Percentiles rank a stretch among this genome's conserved stretches.
These are phyloP conservation scores for Ceratocystiopsis sp. DNA, from an alignment of 2,329 filamentous ascomycete species.

Conservation along the genomic window DNA sequence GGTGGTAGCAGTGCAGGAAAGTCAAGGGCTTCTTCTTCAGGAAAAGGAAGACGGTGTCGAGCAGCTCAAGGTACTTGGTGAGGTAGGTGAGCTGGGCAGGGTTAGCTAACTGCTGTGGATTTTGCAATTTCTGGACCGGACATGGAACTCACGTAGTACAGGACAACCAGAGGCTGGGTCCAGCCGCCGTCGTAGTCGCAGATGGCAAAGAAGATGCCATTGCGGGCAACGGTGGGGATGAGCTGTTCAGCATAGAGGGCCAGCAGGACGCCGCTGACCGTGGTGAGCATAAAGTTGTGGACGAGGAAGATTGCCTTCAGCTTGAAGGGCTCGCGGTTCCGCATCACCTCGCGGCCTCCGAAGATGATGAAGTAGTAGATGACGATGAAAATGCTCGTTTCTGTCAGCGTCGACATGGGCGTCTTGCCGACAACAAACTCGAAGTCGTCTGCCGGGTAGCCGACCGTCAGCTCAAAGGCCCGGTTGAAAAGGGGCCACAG, in stretches of 20 bases:
- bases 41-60: conserved; percentile 93
- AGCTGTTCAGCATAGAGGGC: conserved; percentile 84
- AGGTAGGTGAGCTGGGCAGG: conserved; percentile 73
- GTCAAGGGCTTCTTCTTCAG: conserved; percentile 99
- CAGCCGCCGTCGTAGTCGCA: conserved; percentile 71
- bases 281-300: conserved; percentile 89
- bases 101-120: conserved; percentile 19
- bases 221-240: conserved; percentile 60
- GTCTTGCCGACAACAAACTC: conserved; percentile 66
- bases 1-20: conserved; percentile 98
- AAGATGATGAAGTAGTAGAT: conserved; percentile 91
- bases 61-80: conserved; percentile 89
- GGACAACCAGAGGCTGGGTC: conserved; percentile 80
- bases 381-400: conserved; percentile 63
- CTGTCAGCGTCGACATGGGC: conserved; percentile 76
- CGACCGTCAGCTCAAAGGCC: conserved; percentile 56
- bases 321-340: conserved; percentile 68
- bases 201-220: conserved; percentile 79
- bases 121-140: neutral
- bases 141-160: conserved; percentile 72
- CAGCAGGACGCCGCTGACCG: conserved; percentile 65
- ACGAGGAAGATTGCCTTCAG: conserved; percentile 81
- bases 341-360: conserved; percentile 83
- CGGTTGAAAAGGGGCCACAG: conserved; percentile 93
- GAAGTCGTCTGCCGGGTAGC: conserved; percentile 78